Evolutionary conservation across 768 basidiomycete genomes (phyloP), one percentile per base, ranked within the genome.

Genomic region (Panellus pusillus): DNA sequence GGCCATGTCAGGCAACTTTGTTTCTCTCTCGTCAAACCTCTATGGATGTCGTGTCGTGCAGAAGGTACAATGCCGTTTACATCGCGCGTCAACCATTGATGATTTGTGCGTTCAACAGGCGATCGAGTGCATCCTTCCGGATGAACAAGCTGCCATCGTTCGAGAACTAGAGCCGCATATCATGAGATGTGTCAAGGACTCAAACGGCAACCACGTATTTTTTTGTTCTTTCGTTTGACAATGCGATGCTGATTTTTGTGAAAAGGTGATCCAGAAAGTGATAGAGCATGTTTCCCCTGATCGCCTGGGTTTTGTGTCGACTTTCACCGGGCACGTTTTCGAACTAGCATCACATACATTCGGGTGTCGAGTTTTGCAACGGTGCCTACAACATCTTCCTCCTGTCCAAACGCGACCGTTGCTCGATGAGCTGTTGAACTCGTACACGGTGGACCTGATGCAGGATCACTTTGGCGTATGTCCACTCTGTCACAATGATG

Each of bases 41-140:
- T 98, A 98, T 69, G 96, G 95, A 4, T 99, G 96, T 70, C 84
- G 96, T 13, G 94, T 98, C 7, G 87, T 95, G 17, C 93, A 96
- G 68, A 93, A 93, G 86, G 92, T 91, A 56, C 20, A 59, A 58
- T 24, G 5, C 36, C 24, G 19, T 39, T 44, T 40, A 9, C 40
- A 36, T n/a, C 5, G 50, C 32, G n/a, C 46, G 11, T 47, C 12
- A 20, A 9, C 14, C 42, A 9, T 47, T 37, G 35, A 14, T 27
- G 27, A 36, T 47, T 47, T 15, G 55, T 44, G 15, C 44, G 35
- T 40, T 44, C 46, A 20, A 28, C 61, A 97, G 90, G 92, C 93
- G 27, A 77, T 98, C 18, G 94, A 98, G 64, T 83, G 79, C 64
- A 76, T 93, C 47, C 73, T 83, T 15, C 83, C 85, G 14, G 89